Percentiles rank a stretch among this genome's conserved stretches.
These are phyloP conservation scores for Diaporthe sp. DNA, from an alignment of 2,329 filamentous ascomycete genomes.

Conservation along the genomic window DNA sequence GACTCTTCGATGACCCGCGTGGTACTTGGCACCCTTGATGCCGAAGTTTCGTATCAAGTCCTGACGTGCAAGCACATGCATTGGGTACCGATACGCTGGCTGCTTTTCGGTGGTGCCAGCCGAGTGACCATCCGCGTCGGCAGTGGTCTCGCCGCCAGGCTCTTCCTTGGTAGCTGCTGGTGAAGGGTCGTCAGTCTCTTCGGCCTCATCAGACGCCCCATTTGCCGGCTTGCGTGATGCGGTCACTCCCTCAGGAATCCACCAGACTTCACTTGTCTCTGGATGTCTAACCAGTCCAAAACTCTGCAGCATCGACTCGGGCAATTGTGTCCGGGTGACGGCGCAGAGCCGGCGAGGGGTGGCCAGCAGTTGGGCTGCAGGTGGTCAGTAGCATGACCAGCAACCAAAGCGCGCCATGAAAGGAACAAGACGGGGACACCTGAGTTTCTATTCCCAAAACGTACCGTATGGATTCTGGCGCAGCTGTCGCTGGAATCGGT, in stretches of 20 bases:
- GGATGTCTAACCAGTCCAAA: conserved; percentile 69
- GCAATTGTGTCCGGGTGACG: conserved; percentile 60
- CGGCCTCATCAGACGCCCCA: conserved; percentile 3
- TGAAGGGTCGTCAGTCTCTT: not conserved
- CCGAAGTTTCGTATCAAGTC: conserved; percentile 45
- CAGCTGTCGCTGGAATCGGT: conserved; percentile 66
- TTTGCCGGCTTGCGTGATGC: conserved; percentile 28
- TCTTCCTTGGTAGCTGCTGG: not conserved
- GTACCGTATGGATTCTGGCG: conserved; percentile 73
- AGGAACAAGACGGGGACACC: not conserved
- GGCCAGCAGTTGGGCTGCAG: conserved; percentile 69
- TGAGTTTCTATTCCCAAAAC: conserved; percentile 30
- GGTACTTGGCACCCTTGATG: conserved; percentile 31
- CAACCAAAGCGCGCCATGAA: not conserved
- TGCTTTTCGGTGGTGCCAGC: not conserved
- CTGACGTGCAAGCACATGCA: conserved; percentile 46
- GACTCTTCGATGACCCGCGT: conserved; percentile 34
- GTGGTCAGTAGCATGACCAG: conserved; percentile 12
- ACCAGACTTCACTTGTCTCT: conserved; percentile 62
- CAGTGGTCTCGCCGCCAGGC: not conserved
- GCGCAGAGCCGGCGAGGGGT: conserved; percentile 68
- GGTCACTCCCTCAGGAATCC: conserved; percentile 55
- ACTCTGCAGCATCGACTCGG: conserved; percentile 71
- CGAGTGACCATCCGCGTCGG: not conserved
- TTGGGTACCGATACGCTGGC: conserved; percentile 40